Conservation (phyloP, 257 asterid species). For the Buddleja alternifolia region DNA sequence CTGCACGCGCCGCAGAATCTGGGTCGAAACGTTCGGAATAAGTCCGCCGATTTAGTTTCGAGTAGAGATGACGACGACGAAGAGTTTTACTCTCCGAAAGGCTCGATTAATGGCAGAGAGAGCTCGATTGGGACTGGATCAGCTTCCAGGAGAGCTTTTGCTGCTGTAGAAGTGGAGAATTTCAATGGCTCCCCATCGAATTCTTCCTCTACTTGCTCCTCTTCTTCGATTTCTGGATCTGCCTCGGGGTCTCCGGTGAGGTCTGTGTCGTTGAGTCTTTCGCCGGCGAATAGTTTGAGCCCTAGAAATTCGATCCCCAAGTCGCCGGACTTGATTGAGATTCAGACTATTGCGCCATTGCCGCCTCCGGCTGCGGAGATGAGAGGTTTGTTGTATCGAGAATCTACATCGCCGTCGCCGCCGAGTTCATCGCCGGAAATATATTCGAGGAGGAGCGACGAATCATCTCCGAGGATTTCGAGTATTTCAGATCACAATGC, state of each 20-base stretch:
- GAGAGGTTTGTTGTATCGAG: conserved; percentile 12
- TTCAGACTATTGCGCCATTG: conserved; percentile 49
- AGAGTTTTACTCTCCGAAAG: conserved; percentile 80
- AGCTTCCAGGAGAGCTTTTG: conserved; percentile 62
- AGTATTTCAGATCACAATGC: conserved; percentile 40
- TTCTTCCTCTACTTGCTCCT: conserved; percentile 62
- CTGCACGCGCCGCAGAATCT: conserved; percentile 42
- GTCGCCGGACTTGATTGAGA: conserved; percentile 82
- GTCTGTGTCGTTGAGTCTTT: conserved; percentile 76
- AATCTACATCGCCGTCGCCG: conserved; percentile 51
- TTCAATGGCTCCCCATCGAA: conserved; percentile 55
- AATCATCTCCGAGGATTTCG: conserved; percentile 63
- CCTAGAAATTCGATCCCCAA: conserved; percentile 68
- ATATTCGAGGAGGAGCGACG: conserved; percentile 59
- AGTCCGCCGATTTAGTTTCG: conserved; percentile 48
- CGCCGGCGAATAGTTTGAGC: conserved; percentile 74
- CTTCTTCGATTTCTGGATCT: conserved; percentile 72
- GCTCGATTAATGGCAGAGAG: conserved; percentile 60
- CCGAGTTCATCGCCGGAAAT: conserved; percentile 72
- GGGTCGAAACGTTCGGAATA: conserved; percentile 35
- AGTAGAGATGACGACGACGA: conserved; percentile 60
- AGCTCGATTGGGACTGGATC: conserved; percentile 73
- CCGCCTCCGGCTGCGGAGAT: conserved; percentile 34
- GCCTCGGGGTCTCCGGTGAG: conserved; percentile 76
- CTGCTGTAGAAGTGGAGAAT: conserved; percentile 54